Evolutionary conservation across 108 stramenopile species (phyloP).

Genomic region (Pelagomonas calceolata): DNA sequence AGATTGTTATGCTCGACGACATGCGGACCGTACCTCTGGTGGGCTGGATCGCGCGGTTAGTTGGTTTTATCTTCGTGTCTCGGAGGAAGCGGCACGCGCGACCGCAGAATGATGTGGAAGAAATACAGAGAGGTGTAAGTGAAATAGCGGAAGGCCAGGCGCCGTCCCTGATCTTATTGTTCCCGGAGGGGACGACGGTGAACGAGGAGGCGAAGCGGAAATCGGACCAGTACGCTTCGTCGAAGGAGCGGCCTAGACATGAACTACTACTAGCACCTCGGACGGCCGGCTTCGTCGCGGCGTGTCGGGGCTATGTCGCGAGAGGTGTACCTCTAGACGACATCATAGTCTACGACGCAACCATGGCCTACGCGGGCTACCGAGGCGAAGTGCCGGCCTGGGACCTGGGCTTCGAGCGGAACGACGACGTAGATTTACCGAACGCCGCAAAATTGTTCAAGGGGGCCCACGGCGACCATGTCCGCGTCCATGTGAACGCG

Average conservation of each 20-base stretch:
- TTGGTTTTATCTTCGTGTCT: conserved; percentile 26
- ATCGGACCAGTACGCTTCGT: conserved; percentile 14
- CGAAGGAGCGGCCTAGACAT: conserved; percentile 15
- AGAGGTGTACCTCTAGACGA: not conserved
- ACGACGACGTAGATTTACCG: conserved; percentile 18
- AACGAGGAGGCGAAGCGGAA: conserved; percentile 22
- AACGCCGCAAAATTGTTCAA: conserved; percentile 13
- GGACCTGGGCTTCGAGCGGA: conserved; percentile 22
- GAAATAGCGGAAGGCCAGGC: conserved; percentile 13
- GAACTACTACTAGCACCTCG: conserved; percentile 23
- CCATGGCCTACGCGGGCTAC: conserved; percentile 28
- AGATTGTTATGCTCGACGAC: conserved; percentile 31
- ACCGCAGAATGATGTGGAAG: conserved; percentile 10
- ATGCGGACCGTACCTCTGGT: conserved; percentile 19
- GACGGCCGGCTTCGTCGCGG: conserved; percentile 26
- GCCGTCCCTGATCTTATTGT: conserved; percentile 21
- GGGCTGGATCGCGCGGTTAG: conserved; percentile 23
- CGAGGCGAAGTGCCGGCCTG: conserved; percentile 26
- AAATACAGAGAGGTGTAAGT: conserved; percentile 6
- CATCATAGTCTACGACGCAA: conserved; percentile 20
- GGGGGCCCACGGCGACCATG: conserved; percentile 14
- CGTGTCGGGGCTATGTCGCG: not conserved
- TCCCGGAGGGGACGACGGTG: conserved; percentile 31
- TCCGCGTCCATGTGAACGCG: conserved; percentile 24
- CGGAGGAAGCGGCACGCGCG: conserved; percentile 15